phyloP scores from a whole-genome alignment of 169 alveolate species.

The Plasmodium vivax region DNA sequence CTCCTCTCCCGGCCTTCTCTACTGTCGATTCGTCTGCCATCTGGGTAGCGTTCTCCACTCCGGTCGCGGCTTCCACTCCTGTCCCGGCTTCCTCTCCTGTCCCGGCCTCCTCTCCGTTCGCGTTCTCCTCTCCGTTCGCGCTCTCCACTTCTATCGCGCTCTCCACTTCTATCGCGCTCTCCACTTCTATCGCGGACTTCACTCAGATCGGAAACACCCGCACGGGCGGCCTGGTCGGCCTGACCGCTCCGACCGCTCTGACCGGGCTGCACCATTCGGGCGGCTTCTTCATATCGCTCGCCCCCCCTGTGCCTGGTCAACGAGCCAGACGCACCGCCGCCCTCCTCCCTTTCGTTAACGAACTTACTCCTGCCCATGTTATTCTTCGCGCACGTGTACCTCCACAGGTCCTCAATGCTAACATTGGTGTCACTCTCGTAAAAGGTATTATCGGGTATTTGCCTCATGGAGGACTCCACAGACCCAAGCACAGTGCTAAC shows the following conservation, averaged over 20 bases:
- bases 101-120: too few relatives aligned
- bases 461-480: background rate
- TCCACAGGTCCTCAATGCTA: background rate
- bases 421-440: conserved; percentile 8
- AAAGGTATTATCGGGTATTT: conserved; percentile 22
- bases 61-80: background rate
- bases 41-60: background rate
- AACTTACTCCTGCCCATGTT: background rate
- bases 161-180: background rate
- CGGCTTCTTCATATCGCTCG: too few relatives aligned
- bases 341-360: background rate
- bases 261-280: too few relatives aligned
- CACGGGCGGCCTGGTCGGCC: too few relatives aligned
- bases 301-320: background rate
- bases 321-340: background rate
- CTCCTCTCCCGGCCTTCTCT: background rate
- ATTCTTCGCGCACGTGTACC: background rate
- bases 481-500: conserved; percentile 30
- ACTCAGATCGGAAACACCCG: background rate
- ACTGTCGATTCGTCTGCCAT: background rate
- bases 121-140: too few relatives aligned
- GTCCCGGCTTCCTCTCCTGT: too few relatives aligned
- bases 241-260: too few relatives aligned
- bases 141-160: too few relatives aligned
- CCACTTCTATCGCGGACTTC: background rate